phyloP scores from a whole-genome alignment of 139 green algal genomes.

The Haematococcus sp. region DNA sequence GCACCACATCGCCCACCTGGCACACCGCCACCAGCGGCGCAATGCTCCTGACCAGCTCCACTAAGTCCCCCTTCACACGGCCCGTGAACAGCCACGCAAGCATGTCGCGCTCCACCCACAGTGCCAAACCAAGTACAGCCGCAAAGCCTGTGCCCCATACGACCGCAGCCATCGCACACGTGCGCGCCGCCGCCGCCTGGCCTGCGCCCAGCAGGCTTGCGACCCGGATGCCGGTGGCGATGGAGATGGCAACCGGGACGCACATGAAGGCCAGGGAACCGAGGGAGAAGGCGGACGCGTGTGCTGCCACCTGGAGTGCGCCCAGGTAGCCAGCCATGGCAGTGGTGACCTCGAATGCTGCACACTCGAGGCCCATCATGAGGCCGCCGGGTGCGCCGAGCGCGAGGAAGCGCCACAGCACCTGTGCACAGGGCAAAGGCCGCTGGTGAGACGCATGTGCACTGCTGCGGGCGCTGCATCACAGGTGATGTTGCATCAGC shows the following conservation, averaged over 20 bases:
- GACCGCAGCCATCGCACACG: not conserved
- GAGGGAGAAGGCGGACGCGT: not conserved
- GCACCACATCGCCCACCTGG: too few species aligned
- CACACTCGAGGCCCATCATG: not conserved
- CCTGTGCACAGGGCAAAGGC: not conserved
- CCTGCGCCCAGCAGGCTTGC: not conserved
- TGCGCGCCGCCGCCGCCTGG: not conserved
- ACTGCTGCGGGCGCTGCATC: not conserved
- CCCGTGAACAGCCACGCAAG: not conserved
- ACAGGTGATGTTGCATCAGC: not conserved
- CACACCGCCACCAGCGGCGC: constrained; percentile 2
- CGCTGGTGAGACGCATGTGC: not conserved
- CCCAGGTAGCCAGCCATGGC: constrained; percentile 7
- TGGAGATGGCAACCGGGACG: not conserved
- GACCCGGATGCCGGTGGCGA: constrained; percentile 6
- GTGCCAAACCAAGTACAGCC: not conserved
- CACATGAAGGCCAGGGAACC: constrained; percentile 1
- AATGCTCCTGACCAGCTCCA: not conserved
- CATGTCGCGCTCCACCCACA: not conserved
- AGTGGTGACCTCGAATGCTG: not conserved
- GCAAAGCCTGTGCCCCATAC: not conserved
- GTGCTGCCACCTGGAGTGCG: not conserved
- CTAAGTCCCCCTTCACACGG: not conserved
- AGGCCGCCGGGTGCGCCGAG: constrained; percentile 5
- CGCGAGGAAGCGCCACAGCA: not conserved